Conservation (phyloP, 257 asterid species). For the Solanum virginianum region DNA sequence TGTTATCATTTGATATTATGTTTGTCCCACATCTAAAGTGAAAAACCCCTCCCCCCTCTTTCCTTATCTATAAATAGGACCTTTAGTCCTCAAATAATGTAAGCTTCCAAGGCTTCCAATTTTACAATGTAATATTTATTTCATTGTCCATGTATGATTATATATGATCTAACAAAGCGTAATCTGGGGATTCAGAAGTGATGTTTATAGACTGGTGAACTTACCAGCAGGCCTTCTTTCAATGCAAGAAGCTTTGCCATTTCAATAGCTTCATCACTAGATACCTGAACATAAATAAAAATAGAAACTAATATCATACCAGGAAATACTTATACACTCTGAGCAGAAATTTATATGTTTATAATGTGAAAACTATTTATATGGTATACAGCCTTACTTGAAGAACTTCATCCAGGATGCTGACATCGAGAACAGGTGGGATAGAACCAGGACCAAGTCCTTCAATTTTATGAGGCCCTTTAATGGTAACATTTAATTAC, state of each 20-base stretch:
- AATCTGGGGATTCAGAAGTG: neutral
- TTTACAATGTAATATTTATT: no score
- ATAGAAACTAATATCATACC: neutral
- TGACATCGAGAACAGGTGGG: constrained; percentile 23
- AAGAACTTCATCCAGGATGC: constrained; percentile 29
- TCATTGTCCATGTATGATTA: no score
- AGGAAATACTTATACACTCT: neutral
- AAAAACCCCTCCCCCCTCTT: no score
- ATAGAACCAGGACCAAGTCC: constrained; percentile 32
- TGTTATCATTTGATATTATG: no score
- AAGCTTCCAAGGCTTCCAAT: no score
- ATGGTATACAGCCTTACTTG: constrained; percentile 10
- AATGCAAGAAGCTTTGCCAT: constrained; percentile 38
- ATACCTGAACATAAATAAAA: constrained; percentile 12
- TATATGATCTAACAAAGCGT: no score
- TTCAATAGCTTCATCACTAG: constrained; percentile 43
- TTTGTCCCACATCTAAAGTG: no score
- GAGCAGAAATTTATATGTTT: neutral
- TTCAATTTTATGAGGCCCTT: constrained; percentile 31
- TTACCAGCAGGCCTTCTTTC: constrained; percentile 45
- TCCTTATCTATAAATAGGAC: no score
- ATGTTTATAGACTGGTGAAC: neutral
- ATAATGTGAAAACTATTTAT: neutral
- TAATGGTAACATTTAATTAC: neutral
- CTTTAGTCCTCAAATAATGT: no score